These are phyloP conservation scores for Ramularia collo-cygni DNA, from an alignment of 2,329 filamentous ascomycete species.

Conservation along the genomic window DNA sequence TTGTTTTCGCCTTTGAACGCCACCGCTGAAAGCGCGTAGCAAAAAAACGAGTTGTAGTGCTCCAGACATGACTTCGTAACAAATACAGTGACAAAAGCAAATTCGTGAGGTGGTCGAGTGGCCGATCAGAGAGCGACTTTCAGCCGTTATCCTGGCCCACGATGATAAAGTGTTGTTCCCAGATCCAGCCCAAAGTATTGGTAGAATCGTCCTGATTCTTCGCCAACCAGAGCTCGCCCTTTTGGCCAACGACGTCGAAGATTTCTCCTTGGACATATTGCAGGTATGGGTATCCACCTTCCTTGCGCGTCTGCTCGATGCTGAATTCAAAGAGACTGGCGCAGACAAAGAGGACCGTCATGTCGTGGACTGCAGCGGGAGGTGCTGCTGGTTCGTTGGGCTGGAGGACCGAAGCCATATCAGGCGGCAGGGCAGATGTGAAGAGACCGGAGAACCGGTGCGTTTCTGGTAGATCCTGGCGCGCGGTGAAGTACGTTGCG, in stretches of 20 bases:
- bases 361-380: constrained; percentile 18
- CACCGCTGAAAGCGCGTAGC: constrained; percentile 5
- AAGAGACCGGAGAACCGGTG: constrained; percentile 27
- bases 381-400: constrained; percentile 7
- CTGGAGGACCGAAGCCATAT: constrained; percentile 8
- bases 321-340: constrained; percentile 96
- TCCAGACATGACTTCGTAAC: constrained; percentile 5
- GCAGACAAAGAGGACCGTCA: constrained; percentile 72
- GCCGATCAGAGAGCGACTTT: background rate
- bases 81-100: constrained; percentile 2
- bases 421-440: constrained; percentile 28
- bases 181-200: constrained; percentile 88
- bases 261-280: constrained; percentile 89
- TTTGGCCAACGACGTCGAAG: constrained; percentile 74
- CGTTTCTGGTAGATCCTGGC: constrained; percentile 17
- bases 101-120: background rate
- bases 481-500: constrained; percentile 27
- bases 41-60: constrained; percentile 1
- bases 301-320: constrained; percentile 82
- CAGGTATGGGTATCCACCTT: constrained; percentile 91
- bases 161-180: constrained; percentile 85
- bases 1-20: constrained; percentile 3
- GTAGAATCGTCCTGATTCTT: constrained; percentile 88
- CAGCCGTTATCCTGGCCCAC: constrained; percentile 17
- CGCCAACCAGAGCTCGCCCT: constrained; percentile 94